Conservation (phyloP, 2,329 filamentous ascomycete species). For the Ophiostoma fasciatum region DNA sequence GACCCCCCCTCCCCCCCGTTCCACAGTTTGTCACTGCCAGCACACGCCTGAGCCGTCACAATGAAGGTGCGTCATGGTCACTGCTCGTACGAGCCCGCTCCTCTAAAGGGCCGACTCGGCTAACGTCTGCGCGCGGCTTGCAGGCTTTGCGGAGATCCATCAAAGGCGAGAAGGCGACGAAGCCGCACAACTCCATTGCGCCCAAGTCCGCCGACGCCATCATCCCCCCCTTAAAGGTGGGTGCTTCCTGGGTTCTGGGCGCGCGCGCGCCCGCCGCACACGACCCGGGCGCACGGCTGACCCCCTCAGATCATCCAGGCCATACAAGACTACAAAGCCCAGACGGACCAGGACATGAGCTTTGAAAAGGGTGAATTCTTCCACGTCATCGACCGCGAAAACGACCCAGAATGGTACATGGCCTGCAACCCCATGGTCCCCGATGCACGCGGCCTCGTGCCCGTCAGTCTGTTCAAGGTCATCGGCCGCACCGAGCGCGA, state of each 20-base stretch:
- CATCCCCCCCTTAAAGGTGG: constrained; percentile 82
- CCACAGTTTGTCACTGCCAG: no score
- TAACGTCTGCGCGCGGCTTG: constrained; percentile 29
- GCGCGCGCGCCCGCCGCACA: no score
- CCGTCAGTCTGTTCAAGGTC: constrained; percentile 84
- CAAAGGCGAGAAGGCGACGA: constrained; percentile 73
- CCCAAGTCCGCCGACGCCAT: constrained; percentile 81
- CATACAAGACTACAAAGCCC: constrained; percentile 79
- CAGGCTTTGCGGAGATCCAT: constrained; percentile 76
- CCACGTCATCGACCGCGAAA: constrained; percentile 90
- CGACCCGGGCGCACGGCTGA: not conserved
- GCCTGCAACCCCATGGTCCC: constrained; percentile 88
- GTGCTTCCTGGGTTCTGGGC: constrained; percentile 15
- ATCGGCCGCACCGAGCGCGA: constrained; percentile 86
- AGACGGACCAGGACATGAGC: constrained; percentile 62
- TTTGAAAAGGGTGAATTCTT: constrained; percentile 96
- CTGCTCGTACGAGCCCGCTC: not conserved
- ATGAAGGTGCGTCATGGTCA: constrained; percentile 13
- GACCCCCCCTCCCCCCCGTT: no score
- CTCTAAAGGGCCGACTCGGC: constrained; percentile 11
- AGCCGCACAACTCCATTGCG: constrained; percentile 59
- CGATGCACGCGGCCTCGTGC: constrained; percentile 78
- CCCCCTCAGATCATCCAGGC: constrained; percentile 79
- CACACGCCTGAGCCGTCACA: constrained; percentile 3
- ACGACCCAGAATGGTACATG: constrained; percentile 95